phyloP scores from a whole-genome alignment of 1,139 yeast genomes.

The Suhomyces maxii region DNA sequence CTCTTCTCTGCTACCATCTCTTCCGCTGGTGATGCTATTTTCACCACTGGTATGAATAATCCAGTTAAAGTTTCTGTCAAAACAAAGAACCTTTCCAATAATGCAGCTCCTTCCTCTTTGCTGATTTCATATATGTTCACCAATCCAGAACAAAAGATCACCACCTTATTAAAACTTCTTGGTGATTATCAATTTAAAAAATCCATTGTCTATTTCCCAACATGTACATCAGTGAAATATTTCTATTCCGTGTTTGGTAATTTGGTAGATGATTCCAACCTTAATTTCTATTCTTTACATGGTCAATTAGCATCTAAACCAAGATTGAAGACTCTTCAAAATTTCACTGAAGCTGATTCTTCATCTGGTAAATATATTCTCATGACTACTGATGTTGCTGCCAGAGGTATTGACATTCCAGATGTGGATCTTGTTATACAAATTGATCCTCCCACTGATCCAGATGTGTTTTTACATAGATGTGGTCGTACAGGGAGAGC shows the following conservation, averaged over 20 bases:
- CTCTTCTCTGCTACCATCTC: conserved; percentile 88
- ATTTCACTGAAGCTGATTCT: conserved; percentile 52
- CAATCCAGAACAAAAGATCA: conserved; percentile 60
- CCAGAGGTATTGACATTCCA: conserved; percentile 90
- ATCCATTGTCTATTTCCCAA: conserved; percentile 87
- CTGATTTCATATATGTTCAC: conserved; percentile 62
- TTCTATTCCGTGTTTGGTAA: conserved; percentile 59
- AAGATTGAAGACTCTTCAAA: conserved; percentile 66
- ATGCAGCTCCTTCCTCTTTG: conserved; percentile 61
- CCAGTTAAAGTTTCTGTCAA: conserved; percentile 84
- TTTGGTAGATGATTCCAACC: conserved; percentile 22
- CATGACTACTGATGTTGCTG: conserved; percentile 85
- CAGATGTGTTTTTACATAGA: conserved; percentile 89
- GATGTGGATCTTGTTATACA: conserved; percentile 89
- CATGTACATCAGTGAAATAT: conserved; percentile 78
- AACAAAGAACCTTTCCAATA: conserved; percentile 36
- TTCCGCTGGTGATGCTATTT: conserved; percentile 69
- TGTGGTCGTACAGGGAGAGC: conserved; percentile 98
- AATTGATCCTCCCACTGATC: conserved; percentile 88
- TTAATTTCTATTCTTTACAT: conserved; percentile 68
- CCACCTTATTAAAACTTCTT: conserved; percentile 56
- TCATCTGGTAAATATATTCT: conserved; percentile 55
- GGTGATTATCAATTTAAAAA: conserved; percentile 61
- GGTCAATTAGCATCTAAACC: conserved; percentile 81
- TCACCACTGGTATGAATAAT: conserved; percentile 81